phyloP scores from a whole-genome alignment of 345 rosid species.

The Gossypium ekmanianum region DNA sequence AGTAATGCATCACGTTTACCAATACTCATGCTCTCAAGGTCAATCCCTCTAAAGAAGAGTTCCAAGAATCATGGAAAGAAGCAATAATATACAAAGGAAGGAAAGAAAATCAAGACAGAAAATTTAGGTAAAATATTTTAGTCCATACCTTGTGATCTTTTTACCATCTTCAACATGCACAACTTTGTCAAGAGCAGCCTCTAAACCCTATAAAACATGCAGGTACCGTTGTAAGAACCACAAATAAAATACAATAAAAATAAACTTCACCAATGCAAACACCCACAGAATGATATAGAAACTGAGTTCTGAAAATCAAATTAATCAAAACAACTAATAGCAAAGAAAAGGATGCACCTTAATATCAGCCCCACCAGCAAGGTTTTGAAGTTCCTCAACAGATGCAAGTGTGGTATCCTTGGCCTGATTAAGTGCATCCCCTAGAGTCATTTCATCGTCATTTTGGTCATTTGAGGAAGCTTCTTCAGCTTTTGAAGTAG shows the following conservation, averaged over 20 bases:
- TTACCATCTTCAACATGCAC: slow-evolving; percentile 97
- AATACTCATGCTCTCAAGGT: slow-evolving; percentile 90
- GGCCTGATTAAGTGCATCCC: slow-evolving; percentile 74
- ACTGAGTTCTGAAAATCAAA: background rate
- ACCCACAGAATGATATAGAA: background rate
- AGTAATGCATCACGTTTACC: slow-evolving; percentile 93
- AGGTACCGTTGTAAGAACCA: background rate
- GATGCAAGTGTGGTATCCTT: slow-evolving; percentile 79
- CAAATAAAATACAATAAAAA: background rate
- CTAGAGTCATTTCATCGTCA: slow-evolving; percentile 69
- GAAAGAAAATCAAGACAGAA: background rate
- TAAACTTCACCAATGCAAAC: slow-evolving; percentile 4
- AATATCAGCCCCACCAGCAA: slow-evolving; percentile 98
- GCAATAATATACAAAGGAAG: slow-evolving; percentile 10
- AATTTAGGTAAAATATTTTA: slow-evolving; percentile 24
- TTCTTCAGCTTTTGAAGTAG: slow-evolving; percentile 46
- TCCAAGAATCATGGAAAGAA: background rate
- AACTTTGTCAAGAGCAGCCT: slow-evolving; percentile 98
- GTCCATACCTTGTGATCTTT: slow-evolving; percentile 72
- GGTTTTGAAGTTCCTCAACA: slow-evolving; percentile 94
- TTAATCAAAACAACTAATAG: slow-evolving; percentile 6
- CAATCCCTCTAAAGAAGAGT: slow-evolving; percentile 62
- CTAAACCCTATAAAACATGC: slow-evolving; percentile 61
- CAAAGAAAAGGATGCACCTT: slow-evolving; percentile 46
- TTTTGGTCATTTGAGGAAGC: slow-evolving; percentile 44